These are phyloP conservation scores for Zymoseptoria pseudotritici DNA, from an alignment of 2,329 filamentous ascomycete species.

Conservation along the genomic window DNA sequence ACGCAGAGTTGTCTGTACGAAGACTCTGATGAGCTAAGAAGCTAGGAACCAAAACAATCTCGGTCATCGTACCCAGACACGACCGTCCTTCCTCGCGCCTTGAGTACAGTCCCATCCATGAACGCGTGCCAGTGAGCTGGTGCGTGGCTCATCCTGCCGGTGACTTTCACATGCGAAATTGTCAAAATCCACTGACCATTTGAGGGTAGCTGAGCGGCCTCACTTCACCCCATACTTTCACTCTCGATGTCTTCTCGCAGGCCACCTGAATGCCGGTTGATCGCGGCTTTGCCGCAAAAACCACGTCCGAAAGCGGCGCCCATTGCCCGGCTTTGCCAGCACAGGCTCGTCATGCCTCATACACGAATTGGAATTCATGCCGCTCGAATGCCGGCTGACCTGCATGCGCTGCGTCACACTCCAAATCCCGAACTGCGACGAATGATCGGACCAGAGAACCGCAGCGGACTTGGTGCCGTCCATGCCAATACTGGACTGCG, in stretches of 20 bases:
- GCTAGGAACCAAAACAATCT: not conserved
- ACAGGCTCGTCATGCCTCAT: not conserved
- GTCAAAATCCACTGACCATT: not conserved
- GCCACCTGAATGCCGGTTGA: not conserved
- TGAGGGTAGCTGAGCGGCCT: not conserved
- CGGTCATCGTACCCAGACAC: not conserved
- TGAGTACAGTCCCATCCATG: not conserved
- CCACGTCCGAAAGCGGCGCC: not conserved
- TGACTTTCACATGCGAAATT: not conserved
- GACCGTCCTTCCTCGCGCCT: not conserved
- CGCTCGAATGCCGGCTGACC: not conserved
- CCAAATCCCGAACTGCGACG: not conserved
- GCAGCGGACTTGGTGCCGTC: not conserved
- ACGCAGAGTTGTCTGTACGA: not conserved
- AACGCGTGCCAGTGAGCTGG: not conserved
- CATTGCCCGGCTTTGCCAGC: not conserved
- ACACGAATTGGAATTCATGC: not conserved
- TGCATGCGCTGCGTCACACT: not conserved
- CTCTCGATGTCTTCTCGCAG: not conserved
- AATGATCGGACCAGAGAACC: no score
- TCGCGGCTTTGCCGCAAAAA: not conserved
- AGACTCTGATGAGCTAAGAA: not conserved
- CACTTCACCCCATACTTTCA: not conserved
- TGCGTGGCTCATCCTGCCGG: not conserved
- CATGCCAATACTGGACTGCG: not conserved